Base-by-base conservation (phyloP, 2,329 filamentous ascomycete genomes). In the Nannizziopsis barbatae region DNA sequence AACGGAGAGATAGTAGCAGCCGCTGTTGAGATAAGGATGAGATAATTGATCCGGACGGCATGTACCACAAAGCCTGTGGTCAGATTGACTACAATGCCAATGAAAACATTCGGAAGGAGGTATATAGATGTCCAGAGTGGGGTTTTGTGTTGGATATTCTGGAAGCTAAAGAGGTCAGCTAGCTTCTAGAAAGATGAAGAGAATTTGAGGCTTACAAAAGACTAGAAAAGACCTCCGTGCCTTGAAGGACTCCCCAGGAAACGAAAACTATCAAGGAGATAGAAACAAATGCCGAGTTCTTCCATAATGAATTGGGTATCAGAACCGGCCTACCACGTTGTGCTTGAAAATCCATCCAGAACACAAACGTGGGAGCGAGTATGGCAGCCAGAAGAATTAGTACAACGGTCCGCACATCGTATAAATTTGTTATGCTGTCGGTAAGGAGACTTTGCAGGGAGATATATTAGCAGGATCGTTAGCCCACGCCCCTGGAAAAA, bases 261-360 rank as follows among this genome's bases (percentile, higher is more conserved):
- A 77, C 52, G 3, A 72, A 58, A 1, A 77, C 65, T 3, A 68
- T 73, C 2, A 72, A 54, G 55, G 79, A 82, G 15, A 78, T 72
- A 20, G 64, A 69, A 0, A 75, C 72, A 55, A 82, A 83, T 2
- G 73, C 61, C 0, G 61, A 58, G 39, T 77, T 80, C n/a, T 63
- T 69, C 79, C 79, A 83, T 0, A 83, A 62, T 0, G 71, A 72
- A 57, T 82, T 81, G 0, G 79, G 79, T 17, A 83, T 80, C 6
- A 83, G 59, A 0, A 77, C 76, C 10, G 76, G 72, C 2, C 65
- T 66, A 8, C 66, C 65, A 0, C 60, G 56, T 9, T 61, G 64
- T 42, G 74, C 71, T 42, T 74, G 75, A 2, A 65, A 64, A 9
- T 68, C 66, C 42, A 78, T 70, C 78, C 78, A 82, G 8, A 64